These are phyloP conservation scores for Phytophthora colocasiae DNA, from an alignment of 352 stramenopile genomes.

Conservation along the genomic window DNA sequence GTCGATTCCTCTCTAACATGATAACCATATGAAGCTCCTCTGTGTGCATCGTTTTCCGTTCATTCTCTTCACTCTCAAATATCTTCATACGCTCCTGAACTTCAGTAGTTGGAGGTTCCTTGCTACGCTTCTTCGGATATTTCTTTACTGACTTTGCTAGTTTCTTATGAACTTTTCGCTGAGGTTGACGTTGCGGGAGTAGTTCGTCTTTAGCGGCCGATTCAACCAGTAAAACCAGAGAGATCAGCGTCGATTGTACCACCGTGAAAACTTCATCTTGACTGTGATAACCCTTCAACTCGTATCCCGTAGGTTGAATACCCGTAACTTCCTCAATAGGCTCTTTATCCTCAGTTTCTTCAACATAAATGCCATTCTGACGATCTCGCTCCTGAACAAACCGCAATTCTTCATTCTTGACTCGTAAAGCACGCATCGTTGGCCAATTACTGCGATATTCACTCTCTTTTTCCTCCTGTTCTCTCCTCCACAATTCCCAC, in stretches of 20 bases:
- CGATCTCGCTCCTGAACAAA: slow-evolving; percentile 23
- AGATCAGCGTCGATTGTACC: slow-evolving; percentile 23
- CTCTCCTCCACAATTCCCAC: slow-evolving; percentile 59
- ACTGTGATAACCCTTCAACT: slow-evolving; percentile 4
- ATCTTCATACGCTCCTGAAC: slow-evolving; percentile 34
- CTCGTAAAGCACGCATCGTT: slow-evolving; percentile 33
- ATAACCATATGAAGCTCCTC: slow-evolving; percentile 62
- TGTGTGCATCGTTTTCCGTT: slow-evolving; percentile 47
- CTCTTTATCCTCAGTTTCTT: background rate
- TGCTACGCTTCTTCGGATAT: slow-evolving; percentile 11
- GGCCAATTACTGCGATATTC: slow-evolving; percentile 48
- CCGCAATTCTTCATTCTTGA: slow-evolving; percentile 60
- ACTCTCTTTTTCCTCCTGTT: slow-evolving; percentile 60
- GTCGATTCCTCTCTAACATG: slow-evolving; percentile 52
- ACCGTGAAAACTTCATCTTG: background rate
- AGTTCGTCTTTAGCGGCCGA: slow-evolving; percentile 9
- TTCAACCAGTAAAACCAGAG: slow-evolving; percentile 32
- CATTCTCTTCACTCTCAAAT: slow-evolving; percentile 56
- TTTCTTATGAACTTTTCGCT: slow-evolving; percentile 28
- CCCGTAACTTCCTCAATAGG: background rate
- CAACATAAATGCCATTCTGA: slow-evolving; percentile 14
- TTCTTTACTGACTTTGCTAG: background rate
- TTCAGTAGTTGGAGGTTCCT: slow-evolving; percentile 8
- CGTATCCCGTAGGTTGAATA: slow-evolving; percentile 8
- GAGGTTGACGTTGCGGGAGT: slow-evolving; percentile 3